Evolutionary conservation across 371 early-diverging fungal genomes (phyloP).

Genomic region (Coemansia sp.): DNA sequence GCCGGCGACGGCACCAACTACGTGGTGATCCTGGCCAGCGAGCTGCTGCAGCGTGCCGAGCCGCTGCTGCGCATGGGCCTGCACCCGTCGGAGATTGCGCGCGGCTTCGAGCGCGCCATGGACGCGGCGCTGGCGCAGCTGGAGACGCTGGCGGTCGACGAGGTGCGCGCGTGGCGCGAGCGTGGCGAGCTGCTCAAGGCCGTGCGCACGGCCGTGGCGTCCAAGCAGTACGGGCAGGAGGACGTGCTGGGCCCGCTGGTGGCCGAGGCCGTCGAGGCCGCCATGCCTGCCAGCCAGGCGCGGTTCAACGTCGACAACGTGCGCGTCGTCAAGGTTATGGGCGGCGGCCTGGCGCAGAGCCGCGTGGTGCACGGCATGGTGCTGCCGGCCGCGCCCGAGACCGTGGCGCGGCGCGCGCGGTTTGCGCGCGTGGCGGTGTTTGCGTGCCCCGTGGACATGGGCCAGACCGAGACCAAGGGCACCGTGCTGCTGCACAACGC

Average conservation of each 20-base stretch:
- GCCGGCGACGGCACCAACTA: slow-evolving; percentile 96
- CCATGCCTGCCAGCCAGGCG: slow-evolving; percentile 85
- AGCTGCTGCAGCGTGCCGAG: slow-evolving; percentile 92
- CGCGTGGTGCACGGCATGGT: slow-evolving; percentile 98
- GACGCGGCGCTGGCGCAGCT: slow-evolving; percentile 82
- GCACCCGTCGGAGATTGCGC: slow-evolving; percentile 91
- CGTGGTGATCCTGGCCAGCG: slow-evolving; percentile 93
- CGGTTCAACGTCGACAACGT: slow-evolving; percentile 93
- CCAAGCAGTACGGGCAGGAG: slow-evolving; percentile 96
- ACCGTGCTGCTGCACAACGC: slow-evolving; percentile 98
- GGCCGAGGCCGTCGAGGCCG: slow-evolving; percentile 78
- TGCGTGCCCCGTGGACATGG: slow-evolving; percentile 94
- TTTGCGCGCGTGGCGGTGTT: slow-evolving; percentile 96
- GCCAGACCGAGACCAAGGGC: slow-evolving; percentile 99
- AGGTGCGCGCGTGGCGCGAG: slow-evolving; percentile 59
- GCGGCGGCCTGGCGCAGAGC: slow-evolving; percentile 91
- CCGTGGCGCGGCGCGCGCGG: slow-evolving; percentile 64
- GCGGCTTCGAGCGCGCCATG: slow-evolving; percentile 90
- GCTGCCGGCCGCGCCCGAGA: slow-evolving; percentile 94
- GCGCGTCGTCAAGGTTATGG: slow-evolving; percentile 97
- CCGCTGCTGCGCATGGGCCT: slow-evolving; percentile 91
- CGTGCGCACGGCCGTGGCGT: slow-evolving; percentile 74
- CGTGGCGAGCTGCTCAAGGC: slow-evolving; percentile 68
- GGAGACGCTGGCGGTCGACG: slow-evolving; percentile 70
- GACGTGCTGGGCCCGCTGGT: slow-evolving; percentile 81